These are phyloP conservation scores for Penicillium canariense DNA, from an alignment of 495 filamentous ascomycete genomes.

Conservation along the genomic window DNA sequence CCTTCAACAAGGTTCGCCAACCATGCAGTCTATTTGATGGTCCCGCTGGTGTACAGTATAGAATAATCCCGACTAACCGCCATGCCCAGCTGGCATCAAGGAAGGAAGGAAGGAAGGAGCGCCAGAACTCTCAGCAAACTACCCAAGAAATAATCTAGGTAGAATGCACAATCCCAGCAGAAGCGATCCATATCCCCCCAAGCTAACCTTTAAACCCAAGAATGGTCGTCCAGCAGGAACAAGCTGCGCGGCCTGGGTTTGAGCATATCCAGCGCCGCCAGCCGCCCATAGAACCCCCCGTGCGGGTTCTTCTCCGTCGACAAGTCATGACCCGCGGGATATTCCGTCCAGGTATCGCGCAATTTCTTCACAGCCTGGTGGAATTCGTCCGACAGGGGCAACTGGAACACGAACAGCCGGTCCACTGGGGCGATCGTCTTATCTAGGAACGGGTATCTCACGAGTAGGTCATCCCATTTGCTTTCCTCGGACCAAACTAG, in stretches of 20 bases:
- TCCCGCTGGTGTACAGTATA: neutral
- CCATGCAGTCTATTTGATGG: neutral
- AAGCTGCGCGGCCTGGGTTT: slow-evolving; percentile 8
- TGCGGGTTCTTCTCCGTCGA: slow-evolving; percentile 11
- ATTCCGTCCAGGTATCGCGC: slow-evolving; percentile 12
- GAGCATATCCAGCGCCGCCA: slow-evolving; percentile 17
- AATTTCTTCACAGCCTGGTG: neutral
- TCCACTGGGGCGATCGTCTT: slow-evolving; percentile 16
- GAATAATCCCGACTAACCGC: too few relatives aligned
- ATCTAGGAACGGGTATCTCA: slow-evolving; percentile 15
- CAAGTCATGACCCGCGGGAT: slow-evolving; percentile 15
- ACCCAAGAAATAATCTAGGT: neutral
- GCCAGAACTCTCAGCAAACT: neutral
- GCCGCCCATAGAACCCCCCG: slow-evolving; percentile 22
- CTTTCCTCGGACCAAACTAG: slow-evolving; percentile 1
- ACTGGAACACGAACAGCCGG: slow-evolving; percentile 25
- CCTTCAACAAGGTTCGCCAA: neutral
- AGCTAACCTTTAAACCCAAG: slow-evolving; percentile 10
- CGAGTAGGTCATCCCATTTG: slow-evolving; percentile 12
- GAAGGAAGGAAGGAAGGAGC: too few relatives aligned
- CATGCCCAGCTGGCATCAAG: too few relatives aligned
- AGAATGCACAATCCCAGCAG: neutral
- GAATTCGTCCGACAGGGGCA: neutral
- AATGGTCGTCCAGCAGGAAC: slow-evolving; percentile 16
- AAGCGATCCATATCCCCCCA: neutral